These are phyloP conservation scores for Fusarium incarnatum DNA, from an alignment of 2,329 filamentous ascomycete genomes.

Conservation along the genomic window DNA sequence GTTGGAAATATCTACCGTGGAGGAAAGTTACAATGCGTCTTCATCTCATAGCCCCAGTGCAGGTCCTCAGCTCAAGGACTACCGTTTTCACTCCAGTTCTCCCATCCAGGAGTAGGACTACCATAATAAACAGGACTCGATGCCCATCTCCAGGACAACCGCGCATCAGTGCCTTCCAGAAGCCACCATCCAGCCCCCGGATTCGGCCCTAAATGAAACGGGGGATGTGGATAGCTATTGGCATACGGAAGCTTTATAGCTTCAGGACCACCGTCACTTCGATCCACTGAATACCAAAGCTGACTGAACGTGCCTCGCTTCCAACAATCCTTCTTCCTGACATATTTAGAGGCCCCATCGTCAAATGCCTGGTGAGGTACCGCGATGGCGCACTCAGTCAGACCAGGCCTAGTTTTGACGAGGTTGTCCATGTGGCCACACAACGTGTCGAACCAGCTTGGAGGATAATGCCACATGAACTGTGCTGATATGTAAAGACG, in stretches of 20 bases:
- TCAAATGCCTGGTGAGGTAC: background rate
- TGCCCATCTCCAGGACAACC: background rate
- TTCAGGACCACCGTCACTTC: background rate
- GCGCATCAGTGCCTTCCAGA: background rate
- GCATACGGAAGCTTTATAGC: background rate
- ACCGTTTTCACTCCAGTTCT: no score
- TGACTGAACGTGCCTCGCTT: background rate
- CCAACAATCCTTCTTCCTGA: fast-evolving
- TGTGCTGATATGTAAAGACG: background rate
- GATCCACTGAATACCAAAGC: background rate
- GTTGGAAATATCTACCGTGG: background rate
- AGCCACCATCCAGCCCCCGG: background rate
- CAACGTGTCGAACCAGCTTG: no score
- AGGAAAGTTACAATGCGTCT: background rate
- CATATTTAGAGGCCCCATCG: no score
- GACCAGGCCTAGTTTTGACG: background rate
- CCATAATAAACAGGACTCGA: no score
- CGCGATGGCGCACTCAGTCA: background rate
- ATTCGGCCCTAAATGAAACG: background rate
- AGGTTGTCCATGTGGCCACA: background rate
- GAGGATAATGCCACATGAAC: no score
- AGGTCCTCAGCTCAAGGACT: no score
- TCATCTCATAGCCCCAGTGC: background rate
- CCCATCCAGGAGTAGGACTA: no score
- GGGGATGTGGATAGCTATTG: background rate